Evolutionary conservation across 202 grass and related monocot genomes (phyloP), one percentile per base, ranked within the genome.

Genomic region (Setaria italica): DNA sequence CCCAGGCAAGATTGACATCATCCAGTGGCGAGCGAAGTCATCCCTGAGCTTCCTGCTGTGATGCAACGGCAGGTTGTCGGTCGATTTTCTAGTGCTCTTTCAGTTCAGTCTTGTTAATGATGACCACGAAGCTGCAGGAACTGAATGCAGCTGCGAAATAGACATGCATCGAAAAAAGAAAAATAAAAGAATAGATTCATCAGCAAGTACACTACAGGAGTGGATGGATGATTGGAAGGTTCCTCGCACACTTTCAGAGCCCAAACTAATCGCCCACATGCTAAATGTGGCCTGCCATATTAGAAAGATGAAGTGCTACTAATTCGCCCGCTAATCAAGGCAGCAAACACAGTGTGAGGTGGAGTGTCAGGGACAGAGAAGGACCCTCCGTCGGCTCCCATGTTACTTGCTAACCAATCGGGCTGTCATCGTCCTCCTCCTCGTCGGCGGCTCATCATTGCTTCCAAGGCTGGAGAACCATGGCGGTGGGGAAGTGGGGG

Each of bases 1-100:
- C 53, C 53, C 62, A 87, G 43, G 42, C 79, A 63, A 90, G 89
- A 11, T 7, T 80, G 88, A 75, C 84, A 68, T 88, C 68, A 84
- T 53, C 45, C 6, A 50, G 6, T 4, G 68, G 14, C 43, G 42
- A 50, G 13, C 7, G 7, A 56, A 19, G 17, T 6, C 59, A 14
- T 63, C n/a, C 19, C 51, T 2, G 65, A 64, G 16, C 32, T 60
- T 69, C 79, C 62, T 4, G 29, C 43, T 43, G 68, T 1, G 19
- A 55, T 47, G 77, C 62, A 82, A 56, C 33, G 79, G 79, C 63
- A 77, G 71, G 72, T 87, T 17, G 21, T 45, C 35, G 3, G 77
- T 89, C 45, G 64, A 63, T 85, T 85, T 76, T 80, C 64, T n/a
- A 29, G 51, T 46, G 60, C 67, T 80, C 50, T 39, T 85, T 56